Evolutionary conservation across 2,329 filamentous ascomycete genomes (phyloP), one percentile per base, ranked within the genome.

Genomic region (Alternaria dauci): DNA sequence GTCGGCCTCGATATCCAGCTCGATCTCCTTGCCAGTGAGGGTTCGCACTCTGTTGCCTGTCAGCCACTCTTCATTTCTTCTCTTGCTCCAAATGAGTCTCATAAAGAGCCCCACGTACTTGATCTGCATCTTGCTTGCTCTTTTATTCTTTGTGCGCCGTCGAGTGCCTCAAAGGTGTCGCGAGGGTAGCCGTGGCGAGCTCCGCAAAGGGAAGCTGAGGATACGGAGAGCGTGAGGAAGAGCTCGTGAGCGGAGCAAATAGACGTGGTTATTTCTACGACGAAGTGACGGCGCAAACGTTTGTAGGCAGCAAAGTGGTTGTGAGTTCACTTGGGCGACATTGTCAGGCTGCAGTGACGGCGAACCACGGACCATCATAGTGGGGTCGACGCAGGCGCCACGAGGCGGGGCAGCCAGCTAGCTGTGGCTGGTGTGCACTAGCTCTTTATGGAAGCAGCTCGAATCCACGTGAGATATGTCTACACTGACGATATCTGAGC

Each of bases 1-100:
- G 76, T 93, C 90, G 54, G 88, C 86, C 84, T 98, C 95, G 78
- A 99, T 96, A 77, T 98, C 94, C 74, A 99, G 89, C 86, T 98
- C 94, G 79, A 98, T 98, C 83, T 99, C 93, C 85, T 98, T 98
- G 77, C 95, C 95, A 67, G 95, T 98, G 67, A 99, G 89, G 65
- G 95, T 99, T 78, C 95, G 91, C 78, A 99, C 94, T 86, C 94
- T 99, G 52, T 44, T 20, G 1, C 14, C 0, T 34, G 56, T 75
- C 51, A 71, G 71, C 47, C 8, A 36, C 16, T 8, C 18, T 8
- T 1, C 6, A 20, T 8, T 28, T 11, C 3, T 36, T 26, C 23
- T 12, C 2, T 2, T 16, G 4, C 11, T 38, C 7, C 14, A 28
- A 18, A 3, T 7, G 16, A 48, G 5, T 16, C 16, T 20, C 25